These are phyloP conservation scores for Podila horticola DNA, from an alignment of 192 early-diverging fungal genomes.

Conservation along the genomic window DNA sequence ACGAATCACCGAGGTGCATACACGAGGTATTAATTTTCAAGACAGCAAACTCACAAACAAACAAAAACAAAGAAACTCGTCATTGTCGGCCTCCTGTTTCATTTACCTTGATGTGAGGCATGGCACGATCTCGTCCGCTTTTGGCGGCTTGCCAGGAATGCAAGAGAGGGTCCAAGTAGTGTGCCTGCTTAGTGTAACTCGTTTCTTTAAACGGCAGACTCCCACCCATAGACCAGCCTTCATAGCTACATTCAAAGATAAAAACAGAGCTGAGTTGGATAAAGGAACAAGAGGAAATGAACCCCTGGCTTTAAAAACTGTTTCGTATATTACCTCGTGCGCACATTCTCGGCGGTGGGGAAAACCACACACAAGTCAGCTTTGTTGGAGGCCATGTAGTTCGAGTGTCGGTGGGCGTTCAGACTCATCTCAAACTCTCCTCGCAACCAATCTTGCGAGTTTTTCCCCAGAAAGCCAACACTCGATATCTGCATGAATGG, in stretches of 20 bases:
- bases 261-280: not conserved
- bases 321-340: slow-evolving; percentile 45
- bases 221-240: slow-evolving; percentile 65
- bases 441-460: slow-evolving; percentile 63
- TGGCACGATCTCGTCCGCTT: slow-evolving; percentile 62
- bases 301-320: not conserved
- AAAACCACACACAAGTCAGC: slow-evolving; percentile 59
- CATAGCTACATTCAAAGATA: slow-evolving; percentile 48
- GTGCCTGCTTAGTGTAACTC: slow-evolving; percentile 63
- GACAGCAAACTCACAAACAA: too few relatives aligned
- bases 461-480: slow-evolving; percentile 66
- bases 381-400: slow-evolving; percentile 7
- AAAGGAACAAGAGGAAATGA: not conserved
- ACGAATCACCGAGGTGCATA: too few relatives aligned
- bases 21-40: too few relatives aligned
- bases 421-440: slow-evolving; percentile 63
- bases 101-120: slow-evolving; percentile 77
- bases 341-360: slow-evolving; percentile 71
- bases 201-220: slow-evolving; percentile 49
- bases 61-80: not conserved
- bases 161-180: slow-evolving; percentile 62
- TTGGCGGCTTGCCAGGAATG: slow-evolving; percentile 59
- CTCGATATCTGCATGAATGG: slow-evolving; percentile 62
- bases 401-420: slow-evolving; percentile 32
- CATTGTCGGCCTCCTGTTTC: not conserved